Evolutionary conservation across 78 protist species (phyloP), one percentile per base, ranked within the genome.

Genomic region (Cavenderia fasciculata): DNA sequence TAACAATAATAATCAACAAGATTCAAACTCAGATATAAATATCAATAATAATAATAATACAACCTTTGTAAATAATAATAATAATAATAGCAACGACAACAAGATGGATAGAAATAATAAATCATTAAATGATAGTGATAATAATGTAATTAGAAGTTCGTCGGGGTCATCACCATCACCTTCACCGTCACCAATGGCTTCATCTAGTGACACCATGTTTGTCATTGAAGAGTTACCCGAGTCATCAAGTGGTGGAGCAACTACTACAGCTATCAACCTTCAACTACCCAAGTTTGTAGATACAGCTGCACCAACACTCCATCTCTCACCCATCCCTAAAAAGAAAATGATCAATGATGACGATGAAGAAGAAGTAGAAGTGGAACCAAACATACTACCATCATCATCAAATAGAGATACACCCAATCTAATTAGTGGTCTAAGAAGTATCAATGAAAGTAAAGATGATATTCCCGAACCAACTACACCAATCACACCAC

Each of bases 111-210:
- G 61, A 14, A 52, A 57, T 74, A 74, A 41, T 40, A 34, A 27
- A 36, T 63, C 46, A 44, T 62, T 61, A 25, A 76, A 62, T 76
- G 33, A 62, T 25, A 46, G 36, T 11, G 71, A 66, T 66, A 71
- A 56, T 29, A 62, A 65, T 63, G 88, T 66, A 7, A 79, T 79
- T 29, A 79, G 73, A 29, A 21, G 63, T n/a, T 73, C 88, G 5
- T 34, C 69, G 69, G 31, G 49, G 2, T 72, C 78, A 52, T 44
- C 78, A 21, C 63, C 44, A 7, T 72, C 78, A 72, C 87, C 87
- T 21, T 46, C 65, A 47, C 85, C 85, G 4, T 54, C 68, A 18
- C n/a, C 38, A 51, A 77, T 77, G 52, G 21, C 73, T 4, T 33
- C 74, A 1, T 61, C 74, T 38, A 47, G 68, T 11, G 87, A 77